phyloP scores from a whole-genome alignment of 139 green algal genomes.

The Haematococcus lacustris region DNA sequence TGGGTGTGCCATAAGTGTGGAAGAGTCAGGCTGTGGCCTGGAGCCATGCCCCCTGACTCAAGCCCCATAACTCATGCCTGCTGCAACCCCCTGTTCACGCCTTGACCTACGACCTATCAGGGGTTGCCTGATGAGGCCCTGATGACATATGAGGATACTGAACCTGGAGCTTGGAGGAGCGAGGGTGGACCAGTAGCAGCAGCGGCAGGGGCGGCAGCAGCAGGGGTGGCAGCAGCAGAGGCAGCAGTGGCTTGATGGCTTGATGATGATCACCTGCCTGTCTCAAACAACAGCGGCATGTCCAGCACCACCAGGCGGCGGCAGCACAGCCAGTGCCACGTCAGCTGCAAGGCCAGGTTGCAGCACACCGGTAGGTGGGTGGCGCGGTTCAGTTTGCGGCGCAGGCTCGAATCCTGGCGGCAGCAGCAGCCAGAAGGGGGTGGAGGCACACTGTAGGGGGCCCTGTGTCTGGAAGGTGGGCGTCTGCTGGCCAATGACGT shows the following conservation, averaged over 20 bases:
- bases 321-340: slow-evolving; percentile 38
- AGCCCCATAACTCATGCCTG: too few species aligned
- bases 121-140: neutral
- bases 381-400: slow-evolving; percentile 57
- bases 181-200: neutral
- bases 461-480: too few species aligned
- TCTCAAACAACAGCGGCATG: slow-evolving; percentile 85
- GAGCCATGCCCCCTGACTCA: too few species aligned
- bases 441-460: too few species aligned
- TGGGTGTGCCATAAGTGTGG: too few species aligned
- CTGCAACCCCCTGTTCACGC: too few species aligned
- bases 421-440: too few species aligned
- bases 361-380: slow-evolving; percentile 59
- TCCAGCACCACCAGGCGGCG: slow-evolving; percentile 62
- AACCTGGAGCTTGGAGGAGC: neutral
- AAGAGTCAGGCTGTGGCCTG: too few species aligned
- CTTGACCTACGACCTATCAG: neutral
- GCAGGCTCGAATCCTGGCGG: slow-evolving; percentile 26
- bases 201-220: neutral
- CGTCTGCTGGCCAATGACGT: too few species aligned
- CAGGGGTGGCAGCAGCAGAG: slow-evolving; percentile 8
- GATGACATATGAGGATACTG: neutral
- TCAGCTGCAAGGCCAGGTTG: slow-evolving; percentile 39
- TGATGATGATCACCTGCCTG: too few species aligned
- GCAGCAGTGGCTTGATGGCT: too few species aligned